Percentiles rank a stretch among this genome's conserved stretches.
These are phyloP conservation scores for Prunus mongolica DNA, from an alignment of 306 rosid genomes.

Conservation along the genomic window DNA sequence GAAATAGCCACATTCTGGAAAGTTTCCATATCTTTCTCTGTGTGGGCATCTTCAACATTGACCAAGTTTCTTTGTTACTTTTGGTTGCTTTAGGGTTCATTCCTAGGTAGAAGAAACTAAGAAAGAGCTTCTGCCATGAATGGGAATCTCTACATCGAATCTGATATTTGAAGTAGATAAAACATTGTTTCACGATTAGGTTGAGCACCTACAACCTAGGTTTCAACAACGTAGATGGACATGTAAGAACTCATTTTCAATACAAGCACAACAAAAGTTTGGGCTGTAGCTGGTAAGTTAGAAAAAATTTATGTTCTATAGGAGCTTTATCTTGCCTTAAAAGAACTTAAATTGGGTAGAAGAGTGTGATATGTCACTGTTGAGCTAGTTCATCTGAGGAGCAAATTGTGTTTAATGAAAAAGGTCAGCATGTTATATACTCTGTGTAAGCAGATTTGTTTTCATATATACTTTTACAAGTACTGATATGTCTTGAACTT, in stretches of 20 bases:
- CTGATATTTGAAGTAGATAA: not conserved
- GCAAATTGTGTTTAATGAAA: not conserved
- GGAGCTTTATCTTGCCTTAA: not conserved
- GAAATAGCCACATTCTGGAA: not conserved
- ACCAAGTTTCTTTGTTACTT: not conserved
- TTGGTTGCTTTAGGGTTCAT: not conserved
- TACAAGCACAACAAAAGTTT: not conserved
- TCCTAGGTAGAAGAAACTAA: not conserved
- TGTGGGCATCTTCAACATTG: not conserved
- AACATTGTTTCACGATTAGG: not conserved
- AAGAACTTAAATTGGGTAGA: not conserved
- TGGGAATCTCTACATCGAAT: not conserved
- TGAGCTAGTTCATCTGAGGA: not conserved
- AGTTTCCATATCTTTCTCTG: not conserved
- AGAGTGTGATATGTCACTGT: not conserved
- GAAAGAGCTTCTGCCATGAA: not conserved
- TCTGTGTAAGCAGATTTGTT: not conserved
- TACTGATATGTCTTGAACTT: not conserved
- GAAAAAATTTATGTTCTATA: not conserved
- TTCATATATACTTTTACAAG: not conserved
- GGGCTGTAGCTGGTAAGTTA: not conserved
- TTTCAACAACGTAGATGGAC: not conserved
- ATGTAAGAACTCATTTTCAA: not conserved
- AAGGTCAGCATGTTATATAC: not conserved
- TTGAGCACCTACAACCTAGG: not conserved